Percentiles rank a stretch among this genome's conserved stretches.
phyloP scores from a whole-genome alignment of 345 rosid genomes.

The sweet orange (Citrus sinensis) region DVS_A1.0 CM039161.1:1717501-1718000 shows the following conservation, averaged over 20 bases:
- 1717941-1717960: not conserved
- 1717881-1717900: constrained; percentile 66
- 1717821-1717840: constrained; percentile 46
- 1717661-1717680: constrained; percentile 75
- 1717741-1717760: not conserved
- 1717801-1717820: constrained; percentile 48
- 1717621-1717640: constrained; percentile 73
- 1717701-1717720: constrained; percentile 33
- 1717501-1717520: constrained; percentile 23
- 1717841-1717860: constrained; percentile 81
- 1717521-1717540: constrained; percentile 16
- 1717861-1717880: constrained; percentile 70
- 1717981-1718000: not conserved
- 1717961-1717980: constrained; percentile 1
- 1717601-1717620: constrained; percentile 76
- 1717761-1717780: not conserved
- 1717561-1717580: constrained; percentile 19
- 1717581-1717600: constrained; percentile 9
- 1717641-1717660: constrained; percentile 78
- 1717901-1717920: constrained; percentile 78
- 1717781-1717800: not conserved
- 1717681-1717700: constrained; percentile 68
- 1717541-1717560: constrained; percentile 5
- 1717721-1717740: not conserved
- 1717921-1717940: constrained; percentile 34